Evolutionary conservation across 2,329 filamentous ascomycete genomes (phyloP), one percentile per base, ranked within the genome.

Genomic region (Bisporella sp.): DNA sequence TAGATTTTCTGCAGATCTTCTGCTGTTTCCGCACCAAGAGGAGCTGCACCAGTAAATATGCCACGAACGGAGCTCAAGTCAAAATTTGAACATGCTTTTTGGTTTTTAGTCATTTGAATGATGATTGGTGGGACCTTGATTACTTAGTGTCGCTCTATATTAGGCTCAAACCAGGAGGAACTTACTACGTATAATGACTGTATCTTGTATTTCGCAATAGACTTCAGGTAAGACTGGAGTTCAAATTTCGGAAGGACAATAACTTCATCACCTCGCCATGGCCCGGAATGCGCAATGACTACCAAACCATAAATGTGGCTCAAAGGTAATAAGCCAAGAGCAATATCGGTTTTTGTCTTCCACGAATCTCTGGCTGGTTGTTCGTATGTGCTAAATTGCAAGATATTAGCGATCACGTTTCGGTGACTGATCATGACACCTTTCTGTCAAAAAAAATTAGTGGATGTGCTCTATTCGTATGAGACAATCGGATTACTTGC

Each of bases 391-490:
- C 31, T 40, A 39, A 62, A 54, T 40, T 64, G 62, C 21, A 79
- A 58, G 6, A 84, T 63, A 65, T 96, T 95, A 53, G 88, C 72
- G 6, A 95, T 79, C 49, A 96, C 82, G 66, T 96, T 96, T 57
- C 72, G 68, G 68, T 97, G 92, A 13, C 82, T 87, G 42, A 96
- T 76, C 79, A 89, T 87, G 9, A 96, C 92, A 13, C 91, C 92
- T 71, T 96, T 97, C 2, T 64, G 40, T 33, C 48, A 31, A 33
- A 7, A 13, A 42, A 35, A 33, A 33, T 32, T 28, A 47, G 42
- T 21, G 46, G 35, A 11, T 85, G 29, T 32, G 4, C 6, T 11
- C n/a, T 13, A 31, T 28, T 31, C 21, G n/a, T 11, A 21, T 41
- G 39, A 9, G 21, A n/a, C 29, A 35, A 47, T n/a, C 11, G 33